Evolutionary conservation across 495 filamentous ascomycete species (phyloP).

Genomic region (Penicillium goetzii): DNA sequence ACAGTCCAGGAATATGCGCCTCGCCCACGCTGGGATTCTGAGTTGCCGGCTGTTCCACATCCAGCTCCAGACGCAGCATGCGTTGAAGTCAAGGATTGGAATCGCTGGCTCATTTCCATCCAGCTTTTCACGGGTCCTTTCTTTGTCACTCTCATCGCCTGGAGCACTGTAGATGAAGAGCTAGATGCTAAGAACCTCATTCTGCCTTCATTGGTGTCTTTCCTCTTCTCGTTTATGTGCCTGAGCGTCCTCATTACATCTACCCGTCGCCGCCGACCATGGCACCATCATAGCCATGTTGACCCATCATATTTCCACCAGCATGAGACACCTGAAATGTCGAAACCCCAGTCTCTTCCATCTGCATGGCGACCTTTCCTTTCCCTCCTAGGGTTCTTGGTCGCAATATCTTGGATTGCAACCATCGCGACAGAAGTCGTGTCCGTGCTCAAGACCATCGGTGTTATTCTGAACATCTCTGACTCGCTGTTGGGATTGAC

Average conservation of each 20-base stretch:
- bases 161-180: conserved; percentile 67
- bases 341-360: conserved; percentile 53
- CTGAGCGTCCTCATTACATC: conserved; percentile 64
- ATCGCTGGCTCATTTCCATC: conserved; percentile 82
- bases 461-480: conserved; percentile 88
- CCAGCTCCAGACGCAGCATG: conserved; percentile 24
- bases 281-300: conserved; percentile 6
- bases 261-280: conserved; percentile 48
- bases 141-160: conserved; percentile 76
- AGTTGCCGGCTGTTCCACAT: conserved; percentile 37
- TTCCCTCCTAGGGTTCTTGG: conserved; percentile 88
- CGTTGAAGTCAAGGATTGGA: conserved; percentile 64
- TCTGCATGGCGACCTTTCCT: conserved; percentile 69
- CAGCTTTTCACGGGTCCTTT: conserved; percentile 89
- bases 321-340: conserved; percentile 9
- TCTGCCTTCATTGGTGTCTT: conserved; percentile 65
- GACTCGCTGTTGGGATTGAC: conserved; percentile 96
- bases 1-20: conserved; percentile 17
- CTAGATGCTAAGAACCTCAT: conserved; percentile 56
- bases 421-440: conserved; percentile 97
- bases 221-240: conserved; percentile 69
- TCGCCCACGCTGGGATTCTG: conserved; percentile 47
- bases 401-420: conserved; percentile 92
- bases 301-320: conserved; percentile 2
- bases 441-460: conserved; percentile 89